A percentile compares a stretch with the other conserved stretches of the same genome.
These are phyloP conservation scores for Bruguiera gymnorhiza DNA, from an alignment of 345 rosid genomes.

Conservation along the genomic window DNA sequence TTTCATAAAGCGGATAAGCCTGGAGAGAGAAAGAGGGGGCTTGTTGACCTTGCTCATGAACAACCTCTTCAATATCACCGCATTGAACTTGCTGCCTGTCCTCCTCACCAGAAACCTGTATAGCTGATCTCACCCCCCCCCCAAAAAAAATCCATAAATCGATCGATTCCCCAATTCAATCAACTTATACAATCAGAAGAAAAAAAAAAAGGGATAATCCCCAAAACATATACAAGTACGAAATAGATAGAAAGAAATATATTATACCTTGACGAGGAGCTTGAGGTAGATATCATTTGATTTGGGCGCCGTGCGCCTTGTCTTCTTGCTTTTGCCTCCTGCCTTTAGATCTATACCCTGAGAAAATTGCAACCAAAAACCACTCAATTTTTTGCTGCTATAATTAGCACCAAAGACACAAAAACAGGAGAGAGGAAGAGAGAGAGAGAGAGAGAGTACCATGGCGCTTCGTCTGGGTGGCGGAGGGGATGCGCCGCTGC, in stretches of 20 bases:
- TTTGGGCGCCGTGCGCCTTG: not conserved
- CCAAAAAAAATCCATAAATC: not conserved
- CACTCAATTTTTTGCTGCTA: no score
- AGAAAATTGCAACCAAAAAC: no score
- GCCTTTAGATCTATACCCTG: constrained; percentile 9
- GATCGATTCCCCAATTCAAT: not conserved
- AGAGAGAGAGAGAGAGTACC: no score
- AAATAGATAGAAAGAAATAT: no score
- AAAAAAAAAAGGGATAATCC: not conserved
- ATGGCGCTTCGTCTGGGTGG: no score
- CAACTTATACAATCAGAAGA: not conserved
- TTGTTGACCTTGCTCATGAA: constrained; percentile 96
- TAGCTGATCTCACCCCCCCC: constrained; percentile 36
- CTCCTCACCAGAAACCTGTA: constrained; percentile 91
- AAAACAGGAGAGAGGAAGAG: no score
- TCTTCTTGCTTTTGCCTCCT: constrained; percentile 1
- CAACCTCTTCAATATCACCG: constrained; percentile 85
- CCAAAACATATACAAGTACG: no score
- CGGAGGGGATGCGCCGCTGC: no score
- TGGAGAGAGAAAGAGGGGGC: constrained; percentile 83
- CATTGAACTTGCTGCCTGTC: constrained; percentile 86
- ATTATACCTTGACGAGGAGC: not conserved
- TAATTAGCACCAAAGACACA: no score
- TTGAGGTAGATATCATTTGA: not conserved
- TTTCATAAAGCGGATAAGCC: constrained; percentile 51